Evolutionary conservation across 2,329 filamentous ascomycete genomes (phyloP).

Genomic region (Cladosporium austrohemisphaericum): DNA sequence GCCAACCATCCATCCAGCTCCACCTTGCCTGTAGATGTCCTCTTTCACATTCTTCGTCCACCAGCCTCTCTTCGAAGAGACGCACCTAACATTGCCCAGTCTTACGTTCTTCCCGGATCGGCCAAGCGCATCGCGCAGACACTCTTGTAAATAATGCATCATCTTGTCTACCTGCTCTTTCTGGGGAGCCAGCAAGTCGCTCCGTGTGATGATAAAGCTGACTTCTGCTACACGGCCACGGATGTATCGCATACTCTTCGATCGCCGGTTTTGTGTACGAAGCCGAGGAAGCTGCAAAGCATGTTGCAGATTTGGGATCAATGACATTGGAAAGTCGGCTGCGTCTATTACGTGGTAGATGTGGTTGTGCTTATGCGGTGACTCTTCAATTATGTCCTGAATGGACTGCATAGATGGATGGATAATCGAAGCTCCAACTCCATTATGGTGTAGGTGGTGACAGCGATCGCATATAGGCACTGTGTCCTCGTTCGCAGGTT

Average conservation of each 20-base stretch:
- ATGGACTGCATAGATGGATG: constrained; percentile 81
- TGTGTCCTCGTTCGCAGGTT: constrained; percentile 1
- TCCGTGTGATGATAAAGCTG: constrained; percentile 85
- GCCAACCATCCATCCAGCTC: constrained; percentile 93
- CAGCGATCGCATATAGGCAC: constrained; percentile 79
- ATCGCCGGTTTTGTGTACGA: constrained; percentile 75
- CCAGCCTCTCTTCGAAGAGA: constrained; percentile 83
- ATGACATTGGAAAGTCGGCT: constrained; percentile 92
- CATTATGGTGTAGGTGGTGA: constrained; percentile 75
- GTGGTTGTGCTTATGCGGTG: constrained; percentile 85
- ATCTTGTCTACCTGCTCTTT: constrained; percentile 80
- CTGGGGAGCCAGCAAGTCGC: constrained; percentile 78
- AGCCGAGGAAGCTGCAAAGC: constrained; percentile 69
- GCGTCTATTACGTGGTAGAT: constrained; percentile 95
- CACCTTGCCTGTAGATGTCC: constrained; percentile 77
- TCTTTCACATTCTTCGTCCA: constrained; percentile 86
- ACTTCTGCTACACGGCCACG: constrained; percentile 69
- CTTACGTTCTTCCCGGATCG: constrained; percentile 64
- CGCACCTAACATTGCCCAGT: constrained; percentile 81
- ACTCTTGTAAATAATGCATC: constrained; percentile 78
- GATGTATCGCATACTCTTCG: constrained; percentile 62
- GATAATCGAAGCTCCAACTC: constrained; percentile 64
- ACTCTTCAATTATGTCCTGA: constrained; percentile 78
- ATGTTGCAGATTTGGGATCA: constrained; percentile 71
- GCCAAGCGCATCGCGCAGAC: constrained; percentile 73